Conservation (phyloP, 1,139 yeast genomes). For the Debaryomyces robertsiae region DNA sequence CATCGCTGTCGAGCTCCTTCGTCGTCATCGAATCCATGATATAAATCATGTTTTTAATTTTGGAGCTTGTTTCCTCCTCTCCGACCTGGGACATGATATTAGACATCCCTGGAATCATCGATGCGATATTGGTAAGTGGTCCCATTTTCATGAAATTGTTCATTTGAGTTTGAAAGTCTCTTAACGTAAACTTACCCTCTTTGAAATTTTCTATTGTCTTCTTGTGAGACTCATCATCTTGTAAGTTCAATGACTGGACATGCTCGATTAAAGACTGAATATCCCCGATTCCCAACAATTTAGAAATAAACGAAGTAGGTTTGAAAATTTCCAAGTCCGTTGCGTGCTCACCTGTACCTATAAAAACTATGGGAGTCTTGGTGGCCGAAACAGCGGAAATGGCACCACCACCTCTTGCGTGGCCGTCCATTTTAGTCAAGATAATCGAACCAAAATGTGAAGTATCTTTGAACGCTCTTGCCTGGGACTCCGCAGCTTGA, state of each 20-base stretch:
- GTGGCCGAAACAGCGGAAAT: conserved; percentile 98
- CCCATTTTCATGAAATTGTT: conserved; percentile 96
- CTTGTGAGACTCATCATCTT: conserved; percentile 66
- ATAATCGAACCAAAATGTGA: conserved; percentile 94
- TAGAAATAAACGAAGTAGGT: conserved; percentile 86
- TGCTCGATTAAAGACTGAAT: conserved; percentile 93
- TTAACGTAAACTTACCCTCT: conserved; percentile 90
- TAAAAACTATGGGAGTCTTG: conserved; percentile 91
- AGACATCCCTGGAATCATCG: conserved; percentile 94
- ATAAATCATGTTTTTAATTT: conserved; percentile 85
- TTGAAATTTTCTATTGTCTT: conserved; percentile 91
- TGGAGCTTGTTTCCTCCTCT: conserved; percentile 83
- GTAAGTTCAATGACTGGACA: conserved; percentile 84
- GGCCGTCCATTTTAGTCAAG: conserved; percentile 97
- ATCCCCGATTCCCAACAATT: conserved; percentile 92
- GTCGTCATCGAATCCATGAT: conserved; percentile 97
- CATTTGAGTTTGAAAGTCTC: conserved; percentile 95
- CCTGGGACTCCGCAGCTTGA: conserved; percentile 96
- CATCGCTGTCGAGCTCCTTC: conserved; percentile 89
- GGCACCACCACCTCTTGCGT: conserved; percentile 99
- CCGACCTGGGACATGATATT: conserved; percentile 84
- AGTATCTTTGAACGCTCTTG: conserved; percentile 90
- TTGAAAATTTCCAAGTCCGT: conserved; percentile 91
- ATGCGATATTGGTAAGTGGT: conserved; percentile 88
- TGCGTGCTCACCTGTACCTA: conserved; percentile 98